Percentiles rank a stretch among this genome's conserved stretches.
phyloP scores from a whole-genome alignment of 2,329 filamentous ascomycete genomes.

The Ophiostoma quercus region DNA sequence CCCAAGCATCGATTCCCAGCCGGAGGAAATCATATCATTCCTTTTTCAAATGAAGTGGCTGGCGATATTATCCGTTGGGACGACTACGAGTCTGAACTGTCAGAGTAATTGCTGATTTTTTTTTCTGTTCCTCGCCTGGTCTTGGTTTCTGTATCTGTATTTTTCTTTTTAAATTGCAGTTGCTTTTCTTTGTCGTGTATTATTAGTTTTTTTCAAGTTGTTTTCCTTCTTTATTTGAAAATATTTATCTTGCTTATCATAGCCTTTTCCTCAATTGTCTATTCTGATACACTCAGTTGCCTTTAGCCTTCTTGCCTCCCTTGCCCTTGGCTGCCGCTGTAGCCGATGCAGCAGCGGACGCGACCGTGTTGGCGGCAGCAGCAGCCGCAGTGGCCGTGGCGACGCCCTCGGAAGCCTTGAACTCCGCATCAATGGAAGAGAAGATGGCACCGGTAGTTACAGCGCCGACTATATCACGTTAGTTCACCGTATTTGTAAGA shows the following conservation, averaged over 20 bases:
- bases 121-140: background rate
- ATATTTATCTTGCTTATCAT: background rate
- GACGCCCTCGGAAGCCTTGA: slow-evolving; percentile 22
- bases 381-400: slow-evolving; percentile 17
- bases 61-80: background rate
- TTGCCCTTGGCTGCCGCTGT: slow-evolving; percentile 16
- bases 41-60: background rate
- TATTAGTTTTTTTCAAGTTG: background rate
- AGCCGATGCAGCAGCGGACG: background rate
- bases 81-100: background rate
- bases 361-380: slow-evolving; percentile 3
- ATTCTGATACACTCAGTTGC: slow-evolving; percentile 9
- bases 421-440: slow-evolving; percentile 23
- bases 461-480: slow-evolving; percentile 21
- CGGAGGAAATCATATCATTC: background rate
- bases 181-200: background rate
- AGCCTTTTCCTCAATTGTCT: too few species aligned
- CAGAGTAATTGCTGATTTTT: slow-evolving; percentile 22
- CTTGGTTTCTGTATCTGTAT: background rate
- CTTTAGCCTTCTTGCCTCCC: slow-evolving; percentile 20
- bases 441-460: slow-evolving; percentile 26
- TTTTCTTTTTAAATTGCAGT: background rate
- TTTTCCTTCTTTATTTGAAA: background rate
- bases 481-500: background rate
- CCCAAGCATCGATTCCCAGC: slow-evolving; percentile 28